Conservation (phyloP, 495 filamentous ascomycete genomes). For the Penicillium coffeae region DNA sequence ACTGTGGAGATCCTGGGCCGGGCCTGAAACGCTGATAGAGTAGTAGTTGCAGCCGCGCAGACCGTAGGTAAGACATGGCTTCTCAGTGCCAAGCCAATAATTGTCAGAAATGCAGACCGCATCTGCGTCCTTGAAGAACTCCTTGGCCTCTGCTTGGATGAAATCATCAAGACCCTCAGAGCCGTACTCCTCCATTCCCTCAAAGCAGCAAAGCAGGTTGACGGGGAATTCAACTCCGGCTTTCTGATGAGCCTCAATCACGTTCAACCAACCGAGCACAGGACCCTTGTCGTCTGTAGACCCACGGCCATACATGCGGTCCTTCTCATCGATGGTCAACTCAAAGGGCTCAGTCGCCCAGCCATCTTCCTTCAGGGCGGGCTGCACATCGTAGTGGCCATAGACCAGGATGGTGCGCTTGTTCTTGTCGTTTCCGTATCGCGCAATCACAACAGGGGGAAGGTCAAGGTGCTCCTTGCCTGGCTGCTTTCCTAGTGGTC, state of each 20-base stretch:
- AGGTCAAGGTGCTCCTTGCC: constrained; percentile 85
- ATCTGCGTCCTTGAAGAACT: constrained; percentile 90
- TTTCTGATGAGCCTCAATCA: constrained; percentile 94
- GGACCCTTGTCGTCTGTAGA: constrained; percentile 98
- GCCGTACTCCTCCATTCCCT: constrained; percentile 99
- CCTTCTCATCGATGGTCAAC: constrained; percentile 81
- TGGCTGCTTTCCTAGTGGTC: constrained; percentile 83
- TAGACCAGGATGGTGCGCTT: constrained; percentile 96
- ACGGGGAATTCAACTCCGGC: constrained; percentile 93
- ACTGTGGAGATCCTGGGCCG: constrained; percentile 89
- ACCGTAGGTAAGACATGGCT: constrained; percentile 95
- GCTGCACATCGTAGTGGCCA: constrained; percentile 98
- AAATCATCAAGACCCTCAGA: constrained; percentile 95
- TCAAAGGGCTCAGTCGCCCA: constrained; percentile 96
- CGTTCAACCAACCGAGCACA: constrained; percentile 95
- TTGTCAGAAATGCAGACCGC: constrained; percentile 99
- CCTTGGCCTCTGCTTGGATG: constrained; percentile 81
- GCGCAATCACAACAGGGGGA: constrained; percentile 85
- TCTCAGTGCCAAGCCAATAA: constrained; percentile 99
- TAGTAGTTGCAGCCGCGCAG: constrained; percentile 99
- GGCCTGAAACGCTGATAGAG: constrained; percentile 78
- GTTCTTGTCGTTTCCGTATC: constrained; percentile 84
- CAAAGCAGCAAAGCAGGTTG: constrained; percentile 99
- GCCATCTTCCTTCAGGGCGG: constrained; percentile 86
- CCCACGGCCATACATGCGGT: constrained; percentile 91